Percentiles rank a stretch among this genome's conserved stretches.
phyloP scores from a whole-genome alignment of 2,329 filamentous ascomycete genomes.

The Penicillium palitans region DNA sequence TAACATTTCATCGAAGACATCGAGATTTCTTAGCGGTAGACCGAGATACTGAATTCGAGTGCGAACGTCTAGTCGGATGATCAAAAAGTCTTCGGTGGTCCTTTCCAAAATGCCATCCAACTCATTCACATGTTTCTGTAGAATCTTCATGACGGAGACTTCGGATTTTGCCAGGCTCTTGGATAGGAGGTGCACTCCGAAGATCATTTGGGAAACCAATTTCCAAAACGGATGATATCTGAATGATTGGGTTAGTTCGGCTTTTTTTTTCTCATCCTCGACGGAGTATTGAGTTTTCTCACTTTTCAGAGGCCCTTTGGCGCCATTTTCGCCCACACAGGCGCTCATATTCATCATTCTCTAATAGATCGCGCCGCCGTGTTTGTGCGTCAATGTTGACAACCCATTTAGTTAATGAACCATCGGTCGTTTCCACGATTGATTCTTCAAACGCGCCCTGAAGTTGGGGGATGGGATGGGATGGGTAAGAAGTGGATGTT shows the following conservation, averaged over 20 bases:
- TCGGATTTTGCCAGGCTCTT: conserved; percentile 86
- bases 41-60: conserved; percentile 78
- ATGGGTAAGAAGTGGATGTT: conserved; percentile 26
- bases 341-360: conserved; percentile 66
- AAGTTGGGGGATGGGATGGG: conserved; percentile 45
- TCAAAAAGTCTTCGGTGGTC: conserved; percentile 78
- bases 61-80: conserved; percentile 75
- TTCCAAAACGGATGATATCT: conserved; percentile 86
- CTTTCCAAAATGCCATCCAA: conserved; percentile 88
- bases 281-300: conserved; percentile 9
- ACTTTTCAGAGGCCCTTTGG: conserved; percentile 65
- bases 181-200: conserved; percentile 85
- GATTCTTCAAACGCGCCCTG: conserved; percentile 50
- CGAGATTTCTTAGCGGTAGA: conserved; percentile 77
- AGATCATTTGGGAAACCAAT: conserved; percentile 86
- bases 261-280: not conserved
- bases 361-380: conserved; percentile 67
- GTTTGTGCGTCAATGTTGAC: conserved; percentile 42
- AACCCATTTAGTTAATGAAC: conserved; percentile 27
- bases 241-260: conserved; percentile 10
- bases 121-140: conserved; percentile 91
- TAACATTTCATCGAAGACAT: conserved; percentile 83
- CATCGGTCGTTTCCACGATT: conserved; percentile 40
- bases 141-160: conserved; percentile 79
- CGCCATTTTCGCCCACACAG: conserved; percentile 75